Evolutionary conservation across 2,329 filamentous ascomycete species (phyloP).

Genomic region (Aspergillus quadrilineatus): DNA sequence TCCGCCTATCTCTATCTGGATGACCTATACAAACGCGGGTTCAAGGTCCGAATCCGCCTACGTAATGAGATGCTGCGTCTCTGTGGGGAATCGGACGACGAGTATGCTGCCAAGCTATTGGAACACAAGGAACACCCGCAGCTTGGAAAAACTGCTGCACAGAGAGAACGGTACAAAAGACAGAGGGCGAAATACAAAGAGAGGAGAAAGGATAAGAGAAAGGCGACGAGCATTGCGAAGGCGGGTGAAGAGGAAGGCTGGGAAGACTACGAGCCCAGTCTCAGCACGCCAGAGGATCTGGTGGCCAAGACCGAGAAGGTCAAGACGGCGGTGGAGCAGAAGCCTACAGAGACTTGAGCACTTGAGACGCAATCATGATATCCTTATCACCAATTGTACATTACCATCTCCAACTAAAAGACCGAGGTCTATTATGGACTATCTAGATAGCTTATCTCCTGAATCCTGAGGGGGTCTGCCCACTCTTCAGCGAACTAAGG

Average conservation of each 20-base stretch:
- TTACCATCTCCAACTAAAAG: neutral
- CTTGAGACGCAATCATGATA: neutral
- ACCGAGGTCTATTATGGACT: neutral
- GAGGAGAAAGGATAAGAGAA: slow-evolving; percentile 24
- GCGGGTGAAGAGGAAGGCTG: slow-evolving; percentile 24
- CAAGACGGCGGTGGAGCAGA: neutral
- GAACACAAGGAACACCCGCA: slow-evolving; percentile 30
- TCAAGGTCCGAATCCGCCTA: slow-evolving; percentile 25
- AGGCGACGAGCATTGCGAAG: slow-evolving; percentile 19
- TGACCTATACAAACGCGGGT: slow-evolving; percentile 35
- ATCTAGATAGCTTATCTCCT: neutral
- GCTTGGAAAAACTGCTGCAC: neutral
- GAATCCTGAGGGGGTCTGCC: neutral
- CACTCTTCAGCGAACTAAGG: neutral
- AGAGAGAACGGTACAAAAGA: slow-evolving; percentile 6
- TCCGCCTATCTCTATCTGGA: slow-evolving; percentile 41
- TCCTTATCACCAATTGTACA: neutral
- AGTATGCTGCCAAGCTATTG: slow-evolving; percentile 31
- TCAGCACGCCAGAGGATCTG: slow-evolving; percentile 19
- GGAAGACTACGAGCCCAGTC: slow-evolving; percentile 22
- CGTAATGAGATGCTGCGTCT: slow-evolving; percentile 29
- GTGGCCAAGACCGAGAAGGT: neutral
- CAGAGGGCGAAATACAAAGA: slow-evolving; percentile 20
- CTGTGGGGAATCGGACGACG: slow-evolving; percentile 30
- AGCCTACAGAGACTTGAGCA: neutral